phyloP scores from a whole-genome alignment of 805 yeast genomes.

The Suhomyces faveliae region DNA sequence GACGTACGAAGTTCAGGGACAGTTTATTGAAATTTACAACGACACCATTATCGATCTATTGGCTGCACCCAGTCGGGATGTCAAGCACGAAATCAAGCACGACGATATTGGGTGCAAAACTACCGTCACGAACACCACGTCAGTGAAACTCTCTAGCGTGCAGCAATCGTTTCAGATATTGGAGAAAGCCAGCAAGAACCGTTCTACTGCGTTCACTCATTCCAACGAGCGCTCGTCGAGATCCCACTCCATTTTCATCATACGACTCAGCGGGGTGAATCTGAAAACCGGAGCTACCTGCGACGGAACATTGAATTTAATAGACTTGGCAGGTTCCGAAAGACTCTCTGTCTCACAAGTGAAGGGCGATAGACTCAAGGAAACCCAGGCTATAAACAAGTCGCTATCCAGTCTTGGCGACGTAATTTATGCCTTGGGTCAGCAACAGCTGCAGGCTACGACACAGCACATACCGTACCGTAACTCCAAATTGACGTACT shows the following conservation, averaged over 20 bases:
- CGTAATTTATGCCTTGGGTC: slow-evolving; percentile 71
- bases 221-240: slow-evolving; percentile 85
- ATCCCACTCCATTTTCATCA: slow-evolving; percentile 80
- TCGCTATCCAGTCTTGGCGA: slow-evolving; percentile 88
- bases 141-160: slow-evolving; percentile 45
- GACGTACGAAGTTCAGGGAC: slow-evolving; percentile 62
- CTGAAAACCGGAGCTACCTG: slow-evolving; percentile 43
- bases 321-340: slow-evolving; percentile 95
- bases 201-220: slow-evolving; percentile 79
- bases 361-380: slow-evolving; percentile 75
- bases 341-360: slow-evolving; percentile 73
- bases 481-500: slow-evolving; percentile 74
- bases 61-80: slow-evolving; percentile 17
- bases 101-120: slow-evolving; percentile 56
- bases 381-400: slow-evolving; percentile 85
- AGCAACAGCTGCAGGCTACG: slow-evolving; percentile 30
- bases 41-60: slow-evolving; percentile 75
- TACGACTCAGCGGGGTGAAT: slow-evolving; percentile 59
- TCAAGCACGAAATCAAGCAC: slow-evolving; percentile 70
- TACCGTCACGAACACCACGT: slow-evolving; percentile 56
- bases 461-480: slow-evolving; percentile 62
- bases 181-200: slow-evolving; percentile 52
- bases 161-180: slow-evolving; percentile 52
- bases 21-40: slow-evolving; percentile 87
- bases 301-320: slow-evolving; percentile 70